These are phyloP conservation scores for Mycena citricolor DNA, from an alignment of 1,284 basidiomycete genomes.

Conservation along the genomic window DNA sequence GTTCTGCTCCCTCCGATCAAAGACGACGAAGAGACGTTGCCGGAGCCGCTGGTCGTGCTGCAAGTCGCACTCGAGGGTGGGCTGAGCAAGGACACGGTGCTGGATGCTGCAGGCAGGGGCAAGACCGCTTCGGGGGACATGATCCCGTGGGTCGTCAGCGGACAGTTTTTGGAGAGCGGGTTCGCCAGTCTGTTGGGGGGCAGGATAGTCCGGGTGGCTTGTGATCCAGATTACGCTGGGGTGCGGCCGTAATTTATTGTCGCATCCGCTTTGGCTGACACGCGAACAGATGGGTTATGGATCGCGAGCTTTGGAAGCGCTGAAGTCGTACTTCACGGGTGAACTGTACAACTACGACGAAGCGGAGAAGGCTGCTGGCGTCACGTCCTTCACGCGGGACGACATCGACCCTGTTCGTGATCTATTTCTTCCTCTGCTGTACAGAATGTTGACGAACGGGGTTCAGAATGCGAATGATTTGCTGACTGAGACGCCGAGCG, in stretches of 20 bases:
- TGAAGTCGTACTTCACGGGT: constrained; percentile 91
- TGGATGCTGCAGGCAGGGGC: constrained; percentile 83
- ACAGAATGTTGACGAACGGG: not conserved
- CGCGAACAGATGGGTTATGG: constrained; percentile 91
- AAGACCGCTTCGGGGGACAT: constrained; percentile 90
- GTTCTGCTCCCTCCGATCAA: constrained; percentile 91
- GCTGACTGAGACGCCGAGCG: constrained; percentile 47
- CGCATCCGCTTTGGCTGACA: constrained; percentile 3
- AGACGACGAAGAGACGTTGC: constrained; percentile 82
- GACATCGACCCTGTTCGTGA: constrained; percentile 58
- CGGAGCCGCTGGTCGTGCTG: constrained; percentile 92
- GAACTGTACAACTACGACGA: constrained; percentile 92
- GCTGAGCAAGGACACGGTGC: constrained; percentile 83
- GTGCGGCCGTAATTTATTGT: constrained; percentile 43
- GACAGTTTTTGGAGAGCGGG: constrained; percentile 96
- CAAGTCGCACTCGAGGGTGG: constrained; percentile 96
- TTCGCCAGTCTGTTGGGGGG: constrained; percentile 94
- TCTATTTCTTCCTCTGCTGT: not conserved
- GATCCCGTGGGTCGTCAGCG: constrained; percentile 96
- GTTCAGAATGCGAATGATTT: constrained; percentile 12
- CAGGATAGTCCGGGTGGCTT: constrained; percentile 90
- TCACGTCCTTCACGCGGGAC: constrained; percentile 63
- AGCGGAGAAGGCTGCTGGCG: constrained; percentile 45
- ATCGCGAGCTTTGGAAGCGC: constrained; percentile 82
- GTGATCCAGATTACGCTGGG: constrained; percentile 93